Conservation (phyloP, 768 basidiomycete genomes). For the Termitomyces sp. region DNA sequence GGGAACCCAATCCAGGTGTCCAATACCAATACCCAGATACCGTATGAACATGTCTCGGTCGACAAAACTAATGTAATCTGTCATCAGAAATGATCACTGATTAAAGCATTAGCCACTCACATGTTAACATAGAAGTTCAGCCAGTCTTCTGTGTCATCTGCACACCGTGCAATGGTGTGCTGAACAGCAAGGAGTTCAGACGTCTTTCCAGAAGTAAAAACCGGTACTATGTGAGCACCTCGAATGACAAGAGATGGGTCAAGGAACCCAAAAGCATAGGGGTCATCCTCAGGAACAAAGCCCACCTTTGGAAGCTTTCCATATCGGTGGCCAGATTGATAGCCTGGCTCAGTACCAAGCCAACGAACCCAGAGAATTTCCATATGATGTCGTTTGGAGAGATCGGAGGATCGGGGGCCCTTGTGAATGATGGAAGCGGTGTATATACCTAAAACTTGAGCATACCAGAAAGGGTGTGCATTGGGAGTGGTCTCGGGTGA, state of each 20-base stretch:
- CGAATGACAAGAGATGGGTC: constrained; percentile 29
- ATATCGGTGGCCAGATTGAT: constrained; percentile 11
- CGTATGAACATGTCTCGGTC: constrained; percentile 33
- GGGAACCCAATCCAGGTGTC: neutral
- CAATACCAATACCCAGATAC: constrained; percentile 4
- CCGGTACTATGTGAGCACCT: constrained; percentile 27
- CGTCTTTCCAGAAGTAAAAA: constrained; percentile 22
- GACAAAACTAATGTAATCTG: too few species aligned
- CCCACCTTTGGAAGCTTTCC: constrained; percentile 23
- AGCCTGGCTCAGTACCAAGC: constrained; percentile 25
- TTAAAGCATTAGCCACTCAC: constrained; percentile 15
- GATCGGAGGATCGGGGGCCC: neutral
- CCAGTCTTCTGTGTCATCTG: constrained; percentile 20
- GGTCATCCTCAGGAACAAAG: constrained; percentile 21
- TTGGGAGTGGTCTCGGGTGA: constrained; percentile 15
- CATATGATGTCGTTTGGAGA: constrained; percentile 7
- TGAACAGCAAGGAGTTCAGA: constrained; percentile 7
- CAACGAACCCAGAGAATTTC: constrained; percentile 39
- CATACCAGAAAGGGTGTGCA: constrained; percentile 33
- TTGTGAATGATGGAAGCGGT: constrained; percentile 27
- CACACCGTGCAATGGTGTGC: constrained; percentile 3
- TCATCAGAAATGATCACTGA: neutral
- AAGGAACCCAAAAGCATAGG: constrained; percentile 26
- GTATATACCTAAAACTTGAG: constrained; percentile 26
- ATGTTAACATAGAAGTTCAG: constrained; percentile 27